A percentile compares a stretch with the other conserved stretches of the same genome.
phyloP scores from a whole-genome alignment of 2,329 filamentous ascomycete species.

The Cladophialophora bantiana region DNA sequence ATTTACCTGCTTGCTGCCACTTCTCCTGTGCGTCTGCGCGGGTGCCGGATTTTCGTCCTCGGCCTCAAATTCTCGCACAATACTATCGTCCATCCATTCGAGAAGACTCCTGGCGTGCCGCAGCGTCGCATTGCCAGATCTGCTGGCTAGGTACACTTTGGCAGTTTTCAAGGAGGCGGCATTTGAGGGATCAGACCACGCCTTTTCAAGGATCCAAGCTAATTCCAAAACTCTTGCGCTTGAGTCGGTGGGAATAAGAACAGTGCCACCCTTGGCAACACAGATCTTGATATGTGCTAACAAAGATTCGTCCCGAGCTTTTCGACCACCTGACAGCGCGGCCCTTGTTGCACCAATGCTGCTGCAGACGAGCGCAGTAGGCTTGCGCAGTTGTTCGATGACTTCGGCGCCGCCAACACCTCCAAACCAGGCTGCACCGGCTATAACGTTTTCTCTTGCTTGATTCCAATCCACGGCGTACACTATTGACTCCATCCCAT shows the following conservation, averaged over 20 bases:
- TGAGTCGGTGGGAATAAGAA: slow-evolving; percentile 92
- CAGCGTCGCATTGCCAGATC: slow-evolving; percentile 86
- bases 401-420: slow-evolving; percentile 85
- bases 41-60: slow-evolving; percentile 47
- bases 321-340: slow-evolving; percentile 73
- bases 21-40: slow-evolving; percentile 48
- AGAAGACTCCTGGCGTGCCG: slow-evolving; percentile 92
- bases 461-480: slow-evolving; percentile 99
- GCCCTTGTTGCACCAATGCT: slow-evolving; percentile 77
- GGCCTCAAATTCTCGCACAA: slow-evolving; percentile 86
- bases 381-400: slow-evolving; percentile 89
- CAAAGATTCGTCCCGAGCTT: slow-evolving; percentile 83
- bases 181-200: slow-evolving; percentile 73
- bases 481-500: slow-evolving; percentile 94
- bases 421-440: slow-evolving; percentile 91
- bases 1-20: slow-evolving; percentile 53
- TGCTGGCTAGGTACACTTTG: slow-evolving; percentile 80
- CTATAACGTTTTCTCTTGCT: slow-evolving; percentile 91
- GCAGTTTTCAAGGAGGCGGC: slow-evolving; percentile 59
- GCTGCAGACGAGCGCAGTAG: slow-evolving; percentile 92
- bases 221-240: slow-evolving; percentile 93
- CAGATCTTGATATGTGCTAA: slow-evolving; percentile 81
- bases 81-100: slow-evolving; percentile 98
- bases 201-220: slow-evolving; percentile 89
- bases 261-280: slow-evolving; percentile 82